Conservation (phyloP, 331 rosid genomes). For the Stylosanthes scabra region DNA sequence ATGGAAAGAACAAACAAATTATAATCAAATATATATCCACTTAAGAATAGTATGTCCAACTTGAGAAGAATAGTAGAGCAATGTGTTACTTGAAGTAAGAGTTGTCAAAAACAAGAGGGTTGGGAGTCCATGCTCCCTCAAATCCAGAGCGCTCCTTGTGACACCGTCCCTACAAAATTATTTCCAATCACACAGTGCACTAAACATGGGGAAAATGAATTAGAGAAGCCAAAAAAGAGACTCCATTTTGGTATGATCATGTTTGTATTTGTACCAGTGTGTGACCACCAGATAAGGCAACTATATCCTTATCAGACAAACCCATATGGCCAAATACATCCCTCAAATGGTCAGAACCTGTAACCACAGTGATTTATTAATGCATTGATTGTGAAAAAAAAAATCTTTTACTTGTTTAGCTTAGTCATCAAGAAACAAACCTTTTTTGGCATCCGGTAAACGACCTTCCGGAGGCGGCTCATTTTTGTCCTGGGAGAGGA, state of each 20-base stretch:
- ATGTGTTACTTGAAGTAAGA: conserved; percentile 61
- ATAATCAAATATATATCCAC: not conserved
- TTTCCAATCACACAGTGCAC: not conserved
- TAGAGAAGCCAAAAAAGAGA: conserved; percentile 6
- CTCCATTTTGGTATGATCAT: conserved; percentile 27
- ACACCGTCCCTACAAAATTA: conserved; percentile 57
- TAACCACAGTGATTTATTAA: not conserved
- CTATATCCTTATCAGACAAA: conserved; percentile 66
- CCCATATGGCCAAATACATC: conserved; percentile 73
- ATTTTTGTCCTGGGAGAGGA: conserved; percentile 56
- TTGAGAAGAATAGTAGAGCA: not conserved
- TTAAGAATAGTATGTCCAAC: not conserved
- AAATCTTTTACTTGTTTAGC: not conserved
- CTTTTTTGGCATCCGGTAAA: conserved; percentile 64
- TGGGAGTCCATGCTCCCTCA: conserved; percentile 72
- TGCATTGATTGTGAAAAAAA: not conserved
- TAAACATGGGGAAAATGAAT: conserved; percentile 6
- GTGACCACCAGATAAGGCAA: conserved; percentile 78
- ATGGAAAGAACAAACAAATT: conserved; percentile 10
- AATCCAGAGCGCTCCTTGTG: conserved; percentile 78
- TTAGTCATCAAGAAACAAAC: conserved; percentile 36
- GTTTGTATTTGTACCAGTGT: conserved; percentile 54
- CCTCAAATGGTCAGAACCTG: conserved; percentile 72
- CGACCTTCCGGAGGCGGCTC: conserved; percentile 80
- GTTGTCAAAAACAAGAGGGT: conserved; percentile 67